Conservation (phyloP, 768 basidiomycete species). For the Dentipellis fragilis region DNA sequence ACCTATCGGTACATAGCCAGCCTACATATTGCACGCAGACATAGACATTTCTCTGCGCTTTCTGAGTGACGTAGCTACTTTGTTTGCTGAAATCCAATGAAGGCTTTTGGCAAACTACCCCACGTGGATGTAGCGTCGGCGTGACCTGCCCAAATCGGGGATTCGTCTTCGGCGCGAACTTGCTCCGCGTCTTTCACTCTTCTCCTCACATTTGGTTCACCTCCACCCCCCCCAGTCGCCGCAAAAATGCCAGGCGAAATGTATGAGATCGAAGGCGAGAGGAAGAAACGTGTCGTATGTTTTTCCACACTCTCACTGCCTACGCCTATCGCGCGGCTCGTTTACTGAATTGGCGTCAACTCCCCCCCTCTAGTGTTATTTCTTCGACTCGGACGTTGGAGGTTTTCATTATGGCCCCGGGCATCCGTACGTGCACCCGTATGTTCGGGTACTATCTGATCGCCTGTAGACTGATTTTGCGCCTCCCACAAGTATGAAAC, state of each 20-base stretch:
- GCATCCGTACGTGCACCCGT: constrained; percentile 55
- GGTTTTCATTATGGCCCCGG: constrained; percentile 99
- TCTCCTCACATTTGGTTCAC: not conserved
- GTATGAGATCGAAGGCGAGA: constrained; percentile 47
- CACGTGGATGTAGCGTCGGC: not conserved
- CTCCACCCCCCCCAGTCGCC: not conserved
- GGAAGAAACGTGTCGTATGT: constrained; percentile 84
- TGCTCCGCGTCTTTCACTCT: not conserved
- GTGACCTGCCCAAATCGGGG: not conserved
- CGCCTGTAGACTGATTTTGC: constrained; percentile 13
- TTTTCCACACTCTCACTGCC: not conserved
- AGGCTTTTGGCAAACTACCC: constrained; percentile 11
- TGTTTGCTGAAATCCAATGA: constrained; percentile 9
- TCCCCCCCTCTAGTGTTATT: constrained; percentile 67
- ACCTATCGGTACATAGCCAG: not conserved
- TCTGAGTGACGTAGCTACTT: too few species aligned
- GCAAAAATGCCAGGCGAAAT: constrained; percentile 22
- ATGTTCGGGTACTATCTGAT: not conserved
- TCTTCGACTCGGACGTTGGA: constrained; percentile 98
- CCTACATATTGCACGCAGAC: not conserved
- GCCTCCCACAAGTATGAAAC: constrained; percentile 67
- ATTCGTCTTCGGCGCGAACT: not conserved
- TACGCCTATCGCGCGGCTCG: too few species aligned
- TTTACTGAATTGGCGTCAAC: not conserved
- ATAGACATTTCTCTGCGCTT: too few species aligned